Base-by-base conservation (phyloP, 306 rosid species). In the Quillaja saponaria region DNA sequence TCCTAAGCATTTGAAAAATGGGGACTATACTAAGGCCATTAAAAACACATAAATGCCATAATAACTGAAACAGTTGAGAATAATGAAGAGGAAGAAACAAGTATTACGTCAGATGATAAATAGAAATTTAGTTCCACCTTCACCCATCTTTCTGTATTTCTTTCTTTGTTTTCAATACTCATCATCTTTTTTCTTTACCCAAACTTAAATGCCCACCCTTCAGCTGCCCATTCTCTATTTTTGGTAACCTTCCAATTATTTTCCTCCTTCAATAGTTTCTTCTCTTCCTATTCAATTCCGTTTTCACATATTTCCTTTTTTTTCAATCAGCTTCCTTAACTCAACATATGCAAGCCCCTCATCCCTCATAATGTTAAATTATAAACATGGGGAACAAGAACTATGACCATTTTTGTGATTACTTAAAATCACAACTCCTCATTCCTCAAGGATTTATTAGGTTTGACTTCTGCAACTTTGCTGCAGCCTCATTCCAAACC, bases 31-130 rank as follows among this genome's bases (percentile, higher is more conserved):
- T 84, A 80, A 74, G 81, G 63, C 74, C 85, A 88, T 83, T 85
- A 73, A 83, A 77, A 81, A 50, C 80, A 76, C 74, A 81, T 85
- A 89, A 89, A 83, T 89, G 94, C 96, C 70, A 70, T 71, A 85
- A 86, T 85, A 85, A 85, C 77, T 83, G 95, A 79, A 74, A 73
- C 94, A 18, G 88, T 83, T 85, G 96, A 81, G 79, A 82, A 72
- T 77, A 67, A 85, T 72, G 89, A 80, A 62, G 75, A 58, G 31
- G 31, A 4, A 25, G 31, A 25, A 25, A 25, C 4, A 55, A 78
- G 68, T 59, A 75, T 69, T 73, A 59, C 85, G 80, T 85, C 87
- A 74, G 71, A 51, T 81, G 80, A 83, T 85, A 85, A 85, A 85
- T 83, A 81, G 74, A 70, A 61, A 79, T 61, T 79, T 70, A 79